Percentiles rank a stretch among this genome's conserved stretches.
These are phyloP conservation scores for Chlamydomonas incerta DNA, from an alignment of 139 green algal species.

Conservation along the genomic window DNA sequence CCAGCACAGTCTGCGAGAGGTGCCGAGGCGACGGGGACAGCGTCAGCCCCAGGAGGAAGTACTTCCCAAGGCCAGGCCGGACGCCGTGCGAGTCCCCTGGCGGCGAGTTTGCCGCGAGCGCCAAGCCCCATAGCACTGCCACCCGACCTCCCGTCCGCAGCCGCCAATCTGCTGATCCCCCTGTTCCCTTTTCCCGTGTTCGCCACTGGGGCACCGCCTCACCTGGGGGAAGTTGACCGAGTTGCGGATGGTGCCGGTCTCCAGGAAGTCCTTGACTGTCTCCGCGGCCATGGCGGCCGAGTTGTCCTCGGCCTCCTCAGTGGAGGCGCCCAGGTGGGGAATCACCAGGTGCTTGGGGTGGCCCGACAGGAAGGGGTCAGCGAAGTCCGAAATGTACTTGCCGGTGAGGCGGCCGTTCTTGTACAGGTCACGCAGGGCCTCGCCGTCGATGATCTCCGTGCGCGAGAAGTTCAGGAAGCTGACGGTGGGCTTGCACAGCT, in stretches of 20 bases:
- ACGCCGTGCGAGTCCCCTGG: no score
- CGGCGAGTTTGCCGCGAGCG: no score
- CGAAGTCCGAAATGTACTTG: constrained; percentile 73
- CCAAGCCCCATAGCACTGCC: no score
- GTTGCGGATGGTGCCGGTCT: constrained; percentile 70
- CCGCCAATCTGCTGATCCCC: no score
- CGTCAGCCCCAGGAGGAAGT: no score
- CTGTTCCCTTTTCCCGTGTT: no score
- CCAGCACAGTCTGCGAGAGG: constrained; percentile 44
- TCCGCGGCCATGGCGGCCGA: constrained; percentile 67
- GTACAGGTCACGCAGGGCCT: constrained; percentile 42
- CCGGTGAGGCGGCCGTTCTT: constrained; percentile 52
- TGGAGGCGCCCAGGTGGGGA: constrained; percentile 67
- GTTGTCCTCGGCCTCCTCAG: constrained; percentile 73
- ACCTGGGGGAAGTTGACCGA: constrained; percentile 69
- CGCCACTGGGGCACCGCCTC: not conserved
- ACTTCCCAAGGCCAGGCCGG: no score
- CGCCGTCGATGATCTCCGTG: constrained; percentile 29
- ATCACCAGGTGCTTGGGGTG: constrained; percentile 63
- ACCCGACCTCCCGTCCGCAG: no score
- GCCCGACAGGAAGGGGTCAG: constrained; percentile 54
- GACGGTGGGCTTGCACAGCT: constrained; percentile 63
- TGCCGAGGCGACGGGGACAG: no score
- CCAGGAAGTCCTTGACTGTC: constrained; percentile 70
- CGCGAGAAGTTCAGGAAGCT: constrained; percentile 71